Conservation (phyloP, 768 basidiomycete genomes). For the Ramaria rubella region DNA sequence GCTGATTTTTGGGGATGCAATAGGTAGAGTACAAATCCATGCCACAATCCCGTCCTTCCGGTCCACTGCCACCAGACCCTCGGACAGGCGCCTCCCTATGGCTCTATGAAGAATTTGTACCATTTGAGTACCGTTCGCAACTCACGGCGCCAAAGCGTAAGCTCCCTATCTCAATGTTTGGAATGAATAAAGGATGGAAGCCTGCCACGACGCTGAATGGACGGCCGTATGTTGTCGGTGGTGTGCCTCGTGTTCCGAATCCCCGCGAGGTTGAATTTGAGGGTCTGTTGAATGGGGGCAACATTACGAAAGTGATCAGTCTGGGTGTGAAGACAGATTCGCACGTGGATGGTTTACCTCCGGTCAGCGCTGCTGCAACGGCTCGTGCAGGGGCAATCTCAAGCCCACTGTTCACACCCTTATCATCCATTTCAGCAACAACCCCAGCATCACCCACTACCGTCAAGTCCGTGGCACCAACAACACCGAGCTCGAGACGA, state of each 20-base stretch:
- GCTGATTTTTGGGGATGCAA: background rate
- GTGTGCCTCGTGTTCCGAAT: slow-evolving; percentile 47
- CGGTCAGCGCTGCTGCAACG: background rate
- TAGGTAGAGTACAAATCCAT: slow-evolving; percentile 87
- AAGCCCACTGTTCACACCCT: slow-evolving; percentile 5
- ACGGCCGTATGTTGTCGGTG: slow-evolving; percentile 59
- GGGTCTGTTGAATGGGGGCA: slow-evolving; percentile 48
- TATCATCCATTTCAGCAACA: background rate
- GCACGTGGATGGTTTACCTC: background rate
- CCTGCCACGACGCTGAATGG: slow-evolving; percentile 78
- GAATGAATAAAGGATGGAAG: slow-evolving; percentile 58
- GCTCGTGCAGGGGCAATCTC: slow-evolving; percentile 3
- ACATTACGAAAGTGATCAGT: slow-evolving; percentile 35
- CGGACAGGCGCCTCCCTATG: slow-evolving; percentile 67
- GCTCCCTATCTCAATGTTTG: slow-evolving; percentile 47
- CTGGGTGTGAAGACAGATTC: slow-evolving; percentile 11
- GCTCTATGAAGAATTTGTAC: slow-evolving; percentile 92
- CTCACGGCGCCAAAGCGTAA: slow-evolving; percentile 38
- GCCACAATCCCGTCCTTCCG: slow-evolving; percentile 27
- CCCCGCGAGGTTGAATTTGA: slow-evolving; percentile 75
- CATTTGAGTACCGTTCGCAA: slow-evolving; percentile 76
- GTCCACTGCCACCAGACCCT: slow-evolving; percentile 44
- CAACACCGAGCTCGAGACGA: background rate
- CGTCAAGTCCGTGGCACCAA: too few relatives aligned
- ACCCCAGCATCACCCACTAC: background rate